phyloP scores from a whole-genome alignment of 768 basidiomycete species.

The Lactarius sanguifluus region DNA sequence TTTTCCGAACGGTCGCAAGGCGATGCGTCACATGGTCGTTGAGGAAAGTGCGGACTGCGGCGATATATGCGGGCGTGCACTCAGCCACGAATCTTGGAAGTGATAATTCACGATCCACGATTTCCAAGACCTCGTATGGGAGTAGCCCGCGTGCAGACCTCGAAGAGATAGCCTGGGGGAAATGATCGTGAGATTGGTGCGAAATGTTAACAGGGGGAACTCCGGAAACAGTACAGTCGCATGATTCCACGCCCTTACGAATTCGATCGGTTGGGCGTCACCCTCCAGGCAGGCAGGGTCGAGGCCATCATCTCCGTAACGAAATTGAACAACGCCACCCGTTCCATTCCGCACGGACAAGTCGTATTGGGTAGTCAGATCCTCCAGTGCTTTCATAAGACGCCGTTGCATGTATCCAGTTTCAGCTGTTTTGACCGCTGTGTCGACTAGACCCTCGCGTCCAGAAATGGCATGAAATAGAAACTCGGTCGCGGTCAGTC shows the following conservation, averaged over 20 bases:
- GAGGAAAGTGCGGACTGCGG: constrained; percentile 70
- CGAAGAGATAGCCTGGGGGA: constrained; percentile 59
- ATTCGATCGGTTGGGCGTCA: constrained; percentile 91
- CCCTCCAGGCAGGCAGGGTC: constrained; percentile 97
- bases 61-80: constrained; percentile 70
- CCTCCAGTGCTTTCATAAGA: constrained; percentile 98
- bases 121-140: constrained; percentile 82
- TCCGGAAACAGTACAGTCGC: constrained; percentile 55
- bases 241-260: constrained; percentile 83
- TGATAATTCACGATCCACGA: constrained; percentile 64
- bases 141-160: constrained; percentile 64
- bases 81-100: constrained; percentile 60
- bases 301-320: constrained; percentile 94
- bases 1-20: constrained; percentile 65
- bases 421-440: constrained; percentile 99
- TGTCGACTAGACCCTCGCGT: constrained; percentile 97
- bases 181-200: constrained; percentile 7
- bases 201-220: not conserved
- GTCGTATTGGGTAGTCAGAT: constrained; percentile 95
- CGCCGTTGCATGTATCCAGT: constrained; percentile 99
- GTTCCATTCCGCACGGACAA: constrained; percentile 91
- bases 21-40: constrained; percentile 59
- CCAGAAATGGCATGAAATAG: constrained; percentile 99
- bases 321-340: constrained; percentile 95
- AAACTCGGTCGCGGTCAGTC: constrained; percentile 92